These are phyloP conservation scores for Malassezia nana DNA, from an alignment of 1,284 basidiomycete genomes.

Conservation along the genomic window DNA sequence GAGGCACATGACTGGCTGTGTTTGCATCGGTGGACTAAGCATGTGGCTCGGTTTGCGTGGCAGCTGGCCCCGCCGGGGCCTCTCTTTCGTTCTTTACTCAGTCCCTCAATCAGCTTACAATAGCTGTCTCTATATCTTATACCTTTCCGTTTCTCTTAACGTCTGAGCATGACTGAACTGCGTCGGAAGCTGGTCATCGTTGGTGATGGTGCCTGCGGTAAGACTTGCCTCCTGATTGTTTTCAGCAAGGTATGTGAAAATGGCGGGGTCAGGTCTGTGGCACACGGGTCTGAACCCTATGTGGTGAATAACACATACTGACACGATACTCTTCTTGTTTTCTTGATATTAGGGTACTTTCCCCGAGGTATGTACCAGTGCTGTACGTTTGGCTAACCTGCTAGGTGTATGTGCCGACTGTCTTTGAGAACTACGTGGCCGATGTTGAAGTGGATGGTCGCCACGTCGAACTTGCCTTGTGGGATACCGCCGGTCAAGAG, in stretches of 20 bases:
- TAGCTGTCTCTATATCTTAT: background rate
- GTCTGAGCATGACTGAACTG: slow-evolving; percentile 33
- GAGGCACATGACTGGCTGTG: slow-evolving; percentile 18
- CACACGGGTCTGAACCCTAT: background rate
- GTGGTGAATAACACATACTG: slow-evolving; percentile 3
- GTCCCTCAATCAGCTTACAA: slow-evolving; percentile 1
- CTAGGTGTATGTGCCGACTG: slow-evolving; percentile 82
- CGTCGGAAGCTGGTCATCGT: slow-evolving; percentile 47
- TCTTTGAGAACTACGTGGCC: slow-evolving; percentile 81
- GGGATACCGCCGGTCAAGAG: slow-evolving; percentile 92
- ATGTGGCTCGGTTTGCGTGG: slow-evolving; percentile 5
- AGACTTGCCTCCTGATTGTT: slow-evolving; percentile 74
- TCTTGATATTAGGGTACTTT: slow-evolving; percentile 60
- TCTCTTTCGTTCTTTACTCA: background rate
- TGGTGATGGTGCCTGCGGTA: slow-evolving; percentile 58
- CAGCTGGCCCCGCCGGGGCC: slow-evolving; percentile 1
- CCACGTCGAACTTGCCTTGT: slow-evolving; percentile 80
- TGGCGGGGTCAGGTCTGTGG: background rate
- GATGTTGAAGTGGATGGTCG: slow-evolving; percentile 83
- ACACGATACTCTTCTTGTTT: slow-evolving; percentile 2
- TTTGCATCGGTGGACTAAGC: background rate
- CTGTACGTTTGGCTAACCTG: background rate
- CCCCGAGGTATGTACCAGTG: slow-evolving; percentile 61
- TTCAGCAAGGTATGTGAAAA: slow-evolving; percentile 58
- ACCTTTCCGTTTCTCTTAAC: background rate